phyloP scores from a whole-genome alignment of 2,329 filamentous ascomycete genomes.

The Colletotrichum sp. region DNA sequence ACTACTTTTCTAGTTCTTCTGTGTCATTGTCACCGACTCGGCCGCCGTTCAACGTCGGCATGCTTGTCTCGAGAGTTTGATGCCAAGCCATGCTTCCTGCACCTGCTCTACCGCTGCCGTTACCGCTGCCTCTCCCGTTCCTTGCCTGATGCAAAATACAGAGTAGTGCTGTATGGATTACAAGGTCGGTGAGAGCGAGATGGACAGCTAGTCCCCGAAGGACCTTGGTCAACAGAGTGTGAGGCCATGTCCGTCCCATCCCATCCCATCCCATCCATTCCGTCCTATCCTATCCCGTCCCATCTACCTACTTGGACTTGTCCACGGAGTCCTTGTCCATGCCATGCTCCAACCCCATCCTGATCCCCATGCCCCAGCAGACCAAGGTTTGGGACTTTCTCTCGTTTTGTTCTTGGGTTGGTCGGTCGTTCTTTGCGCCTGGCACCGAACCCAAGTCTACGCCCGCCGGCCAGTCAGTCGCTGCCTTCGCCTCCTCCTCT shows the following conservation, averaged over 20 bases:
- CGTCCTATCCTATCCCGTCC: background rate
- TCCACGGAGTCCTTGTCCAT: background rate
- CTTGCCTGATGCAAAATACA: background rate
- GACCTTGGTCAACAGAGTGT: background rate
- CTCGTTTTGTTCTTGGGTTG: background rate
- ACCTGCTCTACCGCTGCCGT: background rate
- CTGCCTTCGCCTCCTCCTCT: background rate
- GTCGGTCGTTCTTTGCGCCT: background rate
- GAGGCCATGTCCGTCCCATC: background rate
- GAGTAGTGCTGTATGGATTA: background rate
- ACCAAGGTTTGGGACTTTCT: conserved; percentile 9
- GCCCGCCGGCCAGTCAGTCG: conserved; percentile 5
- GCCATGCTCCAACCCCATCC: conserved; percentile 1
- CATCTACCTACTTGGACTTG: conserved; percentile 4
- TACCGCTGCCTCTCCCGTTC: background rate
- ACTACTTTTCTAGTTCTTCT: background rate
- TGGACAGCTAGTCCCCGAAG: background rate
- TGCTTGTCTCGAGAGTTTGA: background rate
- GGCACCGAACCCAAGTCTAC: background rate
- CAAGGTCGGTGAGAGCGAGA: background rate
- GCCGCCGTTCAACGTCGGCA: background rate
- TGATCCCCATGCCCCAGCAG: conserved; percentile 14
- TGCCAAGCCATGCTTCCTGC: background rate
- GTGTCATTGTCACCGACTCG: conserved; percentile 2
- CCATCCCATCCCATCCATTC: background rate